Base-by-base conservation (phyloP, 2,329 filamentous ascomycete species). In the Thelonectria rubi region DNA sequence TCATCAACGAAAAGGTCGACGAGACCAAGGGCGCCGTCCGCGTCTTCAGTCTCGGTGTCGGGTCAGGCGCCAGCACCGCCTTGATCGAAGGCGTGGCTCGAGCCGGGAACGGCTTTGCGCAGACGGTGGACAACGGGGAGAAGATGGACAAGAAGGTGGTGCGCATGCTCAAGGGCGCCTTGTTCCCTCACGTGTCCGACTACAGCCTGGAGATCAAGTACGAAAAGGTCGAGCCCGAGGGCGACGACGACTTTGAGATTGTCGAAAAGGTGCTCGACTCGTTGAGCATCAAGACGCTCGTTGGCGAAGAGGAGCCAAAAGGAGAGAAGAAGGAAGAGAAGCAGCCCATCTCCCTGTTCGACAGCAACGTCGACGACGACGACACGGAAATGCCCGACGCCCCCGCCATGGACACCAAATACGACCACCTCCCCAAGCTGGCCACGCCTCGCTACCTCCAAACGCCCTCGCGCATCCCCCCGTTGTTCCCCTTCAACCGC, bases 91-190 rank as follows among this genome's bases (percentile, higher is more conserved):
- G 85, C 1, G 77, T 85, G 46, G 83, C 84, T 1, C 76, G 80
- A 6, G 81, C 81, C 10, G 86, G 86, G 2, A 82, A 82, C 18
- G 86, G 86, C 3, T 87, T 89, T 62, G 75, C 84, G 0, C 90
- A 93, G 72, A 80, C 83, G 0, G 88, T 92, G 0, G 80, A 79
- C 1, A 76, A 85, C 7, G 77, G 83, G 1, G 90, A 93, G 72
- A 86, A 88, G 69, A 85, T 92, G 75, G 86, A 90, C 67, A 84
- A 78, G 65, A 91, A 90, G 72, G 82, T 92, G 1, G 82, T 93
- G 2, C 84, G 90, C 2, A 93, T 93, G 90, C 79, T 93, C 58
- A 91, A 91, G 71, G 90, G 85, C 0, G 86, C 89, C 0, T 75
- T 93, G 18, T 86, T 84, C 2, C 88, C 89, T 0, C 89, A 92